phyloP scores from a whole-genome alignment of 352 stramenopile species.

The Pythium brachiatum region DNA sequence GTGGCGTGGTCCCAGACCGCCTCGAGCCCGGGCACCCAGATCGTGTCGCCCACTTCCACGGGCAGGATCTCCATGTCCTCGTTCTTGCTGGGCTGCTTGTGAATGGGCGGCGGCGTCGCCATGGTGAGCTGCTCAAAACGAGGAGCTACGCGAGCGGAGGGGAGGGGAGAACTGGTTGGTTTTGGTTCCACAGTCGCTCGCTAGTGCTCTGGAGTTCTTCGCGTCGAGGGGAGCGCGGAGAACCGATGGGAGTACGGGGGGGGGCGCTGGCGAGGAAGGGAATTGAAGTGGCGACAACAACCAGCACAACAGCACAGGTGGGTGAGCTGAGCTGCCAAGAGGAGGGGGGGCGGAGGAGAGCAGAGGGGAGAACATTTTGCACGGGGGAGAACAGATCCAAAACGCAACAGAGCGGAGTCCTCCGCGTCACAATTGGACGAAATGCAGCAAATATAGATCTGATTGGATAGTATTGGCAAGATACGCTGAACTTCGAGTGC shows the following conservation, averaged over 20 bases:
- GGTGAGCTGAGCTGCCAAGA: slow-evolving; percentile 1
- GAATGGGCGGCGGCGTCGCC: slow-evolving; percentile 64
- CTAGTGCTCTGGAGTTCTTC: background rate
- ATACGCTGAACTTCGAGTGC: background rate
- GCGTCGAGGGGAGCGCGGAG: background rate
- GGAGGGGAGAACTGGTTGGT: background rate
- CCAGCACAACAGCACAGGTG: background rate
- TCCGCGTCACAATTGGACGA: slow-evolving; percentile 17
- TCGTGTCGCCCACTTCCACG: slow-evolving; percentile 62
- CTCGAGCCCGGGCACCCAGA: slow-evolving; percentile 76
- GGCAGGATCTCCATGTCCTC: slow-evolving; percentile 68
- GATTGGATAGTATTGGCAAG: background rate
- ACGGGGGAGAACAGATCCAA: slow-evolving; percentile 2
- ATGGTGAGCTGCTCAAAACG: slow-evolving; percentile 26
- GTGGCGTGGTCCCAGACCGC: slow-evolving; percentile 75
- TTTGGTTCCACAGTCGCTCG: slow-evolving; percentile 1
- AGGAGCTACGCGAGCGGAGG: slow-evolving; percentile 8
- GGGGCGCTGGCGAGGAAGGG: slow-evolving; percentile 10
- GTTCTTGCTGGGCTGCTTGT: slow-evolving; percentile 66
- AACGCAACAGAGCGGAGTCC: background rate
- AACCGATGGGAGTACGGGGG: background rate
- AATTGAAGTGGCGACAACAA: slow-evolving; percentile 29
- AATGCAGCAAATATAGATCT: background rate
- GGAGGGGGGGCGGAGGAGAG: background rate
- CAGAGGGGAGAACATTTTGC: slow-evolving; percentile 11